Conservation (phyloP, 2,329 filamentous ascomycete genomes). For the Cladosporium oxysporum region DNA sequence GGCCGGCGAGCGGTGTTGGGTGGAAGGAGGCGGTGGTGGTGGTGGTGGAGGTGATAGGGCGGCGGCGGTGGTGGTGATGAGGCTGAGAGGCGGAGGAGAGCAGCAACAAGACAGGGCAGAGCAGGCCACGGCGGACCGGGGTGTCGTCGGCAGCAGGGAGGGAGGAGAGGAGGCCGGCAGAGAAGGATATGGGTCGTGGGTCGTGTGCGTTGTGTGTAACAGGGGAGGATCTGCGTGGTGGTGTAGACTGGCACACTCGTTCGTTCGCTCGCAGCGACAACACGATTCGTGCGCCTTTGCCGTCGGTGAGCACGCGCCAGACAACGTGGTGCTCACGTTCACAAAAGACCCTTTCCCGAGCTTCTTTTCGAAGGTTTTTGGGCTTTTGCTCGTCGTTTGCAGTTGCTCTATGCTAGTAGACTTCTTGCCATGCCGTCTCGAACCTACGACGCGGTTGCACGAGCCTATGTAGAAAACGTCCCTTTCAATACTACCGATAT, state of each 20-base stretch:
- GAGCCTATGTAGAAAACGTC: too few relatives aligned
- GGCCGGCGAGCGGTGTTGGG: not conserved
- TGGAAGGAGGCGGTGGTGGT: not conserved
- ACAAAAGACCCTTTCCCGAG: not conserved
- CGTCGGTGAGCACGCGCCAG: not conserved
- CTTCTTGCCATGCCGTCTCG: too few relatives aligned
- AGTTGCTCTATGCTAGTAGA: not conserved
- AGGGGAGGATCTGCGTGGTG: conserved; percentile 9
- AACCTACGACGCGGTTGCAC: not conserved
- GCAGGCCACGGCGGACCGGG: not conserved
- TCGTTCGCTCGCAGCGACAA: not conserved
- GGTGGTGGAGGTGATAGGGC: not conserved
- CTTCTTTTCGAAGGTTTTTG: not conserved
- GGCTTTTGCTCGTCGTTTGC: not conserved
- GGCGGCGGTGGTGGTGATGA: not conserved
- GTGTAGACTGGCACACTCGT: not conserved
- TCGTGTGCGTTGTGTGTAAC: not conserved
- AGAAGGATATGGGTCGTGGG: not conserved
- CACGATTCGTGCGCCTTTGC: not conserved
- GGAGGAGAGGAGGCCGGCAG: not conserved
- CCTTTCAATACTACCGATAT: not conserved
- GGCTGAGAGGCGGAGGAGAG: not conserved
- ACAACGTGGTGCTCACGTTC: not conserved
- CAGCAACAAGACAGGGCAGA: not conserved
- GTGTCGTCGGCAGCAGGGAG: not conserved